Conservation (phyloP, 768 basidiomycete genomes). For the Rhodotorula kratochvilovae region DNA sequence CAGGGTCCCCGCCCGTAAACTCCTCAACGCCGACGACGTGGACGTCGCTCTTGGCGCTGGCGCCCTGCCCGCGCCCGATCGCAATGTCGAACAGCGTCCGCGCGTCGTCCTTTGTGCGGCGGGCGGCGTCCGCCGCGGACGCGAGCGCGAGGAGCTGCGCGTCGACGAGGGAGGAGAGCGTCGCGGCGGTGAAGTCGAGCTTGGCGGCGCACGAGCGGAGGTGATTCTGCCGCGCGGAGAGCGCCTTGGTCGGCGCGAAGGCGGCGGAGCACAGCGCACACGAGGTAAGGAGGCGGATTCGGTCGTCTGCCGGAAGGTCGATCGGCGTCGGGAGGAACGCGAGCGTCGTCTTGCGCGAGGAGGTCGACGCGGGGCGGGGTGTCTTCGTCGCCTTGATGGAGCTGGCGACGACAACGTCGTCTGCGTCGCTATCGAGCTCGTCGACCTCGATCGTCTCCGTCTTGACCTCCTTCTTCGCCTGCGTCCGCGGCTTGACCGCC, state of each 20-base stretch:
- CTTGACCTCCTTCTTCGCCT: background rate
- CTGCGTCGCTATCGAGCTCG: background rate
- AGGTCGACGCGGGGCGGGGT: background rate
- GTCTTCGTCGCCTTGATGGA: background rate
- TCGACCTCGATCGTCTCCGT: background rate
- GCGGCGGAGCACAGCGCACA: conserved; percentile 19
- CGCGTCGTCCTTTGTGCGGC: background rate
- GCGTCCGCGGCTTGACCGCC: background rate
- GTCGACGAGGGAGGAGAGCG: conserved; percentile 16
- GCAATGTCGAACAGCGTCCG: conserved; percentile 20
- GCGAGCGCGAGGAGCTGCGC: conserved; percentile 4
- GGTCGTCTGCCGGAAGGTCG: conserved; percentile 20
- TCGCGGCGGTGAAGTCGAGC: conserved; percentile 1
- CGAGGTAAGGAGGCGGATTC: conserved; percentile 10
- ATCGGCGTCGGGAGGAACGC: background rate
- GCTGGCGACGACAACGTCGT: background rate
- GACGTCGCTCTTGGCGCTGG: background rate
- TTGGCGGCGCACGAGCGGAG: conserved; percentile 21
- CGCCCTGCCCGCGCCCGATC: conserved; percentile 30
- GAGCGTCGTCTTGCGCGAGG: background rate
- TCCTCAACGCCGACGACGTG: conserved; percentile 25
- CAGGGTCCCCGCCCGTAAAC: background rate
- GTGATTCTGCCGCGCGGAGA: conserved; percentile 6
- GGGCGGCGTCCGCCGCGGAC: background rate
- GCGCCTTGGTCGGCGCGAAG: conserved; percentile 13